phyloP scores from a whole-genome alignment of 2,329 filamentous ascomycete species.

The Teratosphaeria nubilosa region DNA sequence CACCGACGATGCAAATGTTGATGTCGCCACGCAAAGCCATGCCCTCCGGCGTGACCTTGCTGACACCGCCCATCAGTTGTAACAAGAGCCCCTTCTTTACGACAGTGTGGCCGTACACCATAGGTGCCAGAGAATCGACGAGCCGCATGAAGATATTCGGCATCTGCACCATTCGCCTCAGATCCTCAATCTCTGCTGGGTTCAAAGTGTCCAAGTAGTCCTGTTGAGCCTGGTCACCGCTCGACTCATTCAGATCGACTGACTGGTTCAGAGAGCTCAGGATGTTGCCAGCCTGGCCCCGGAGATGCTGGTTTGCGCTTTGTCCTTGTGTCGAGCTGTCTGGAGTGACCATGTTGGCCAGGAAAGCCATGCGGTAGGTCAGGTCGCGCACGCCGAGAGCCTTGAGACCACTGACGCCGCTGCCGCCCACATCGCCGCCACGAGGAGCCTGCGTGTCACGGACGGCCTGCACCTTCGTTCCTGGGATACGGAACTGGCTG shows the following conservation, averaged over 20 bases:
- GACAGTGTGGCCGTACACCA: conserved; percentile 93
- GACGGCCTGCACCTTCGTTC: conserved; percentile 69
- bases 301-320: conserved; percentile 52
- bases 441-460: conserved; percentile 69
- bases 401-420: conserved; percentile 79
- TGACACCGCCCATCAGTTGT: conserved; percentile 91
- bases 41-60: conserved; percentile 82
- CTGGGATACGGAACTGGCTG: conserved; percentile 84
- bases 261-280: conserved; percentile 72
- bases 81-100: conserved; percentile 95
- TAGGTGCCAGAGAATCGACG: conserved; percentile 88
- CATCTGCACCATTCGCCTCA: conserved; percentile 86
- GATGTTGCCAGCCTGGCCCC: conserved; percentile 71
- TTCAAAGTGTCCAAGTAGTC: conserved; percentile 81
- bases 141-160: conserved; percentile 90
- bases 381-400: conserved; percentile 88
- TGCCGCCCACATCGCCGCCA: conserved; percentile 65
- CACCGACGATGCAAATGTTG: conserved; percentile 96
- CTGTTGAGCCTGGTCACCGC: conserved; percentile 77
- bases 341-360: conserved; percentile 90
- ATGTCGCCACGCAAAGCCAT: conserved; percentile 95
- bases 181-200: conserved; percentile 76
- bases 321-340: conserved; percentile 75
- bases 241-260: conserved; percentile 56
- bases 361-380: conserved; percentile 91